These are phyloP conservation scores for Magnolia changhungtana DNA, from an alignment of 164 flowering plant genomes.

Conservation along the genomic window DNA sequence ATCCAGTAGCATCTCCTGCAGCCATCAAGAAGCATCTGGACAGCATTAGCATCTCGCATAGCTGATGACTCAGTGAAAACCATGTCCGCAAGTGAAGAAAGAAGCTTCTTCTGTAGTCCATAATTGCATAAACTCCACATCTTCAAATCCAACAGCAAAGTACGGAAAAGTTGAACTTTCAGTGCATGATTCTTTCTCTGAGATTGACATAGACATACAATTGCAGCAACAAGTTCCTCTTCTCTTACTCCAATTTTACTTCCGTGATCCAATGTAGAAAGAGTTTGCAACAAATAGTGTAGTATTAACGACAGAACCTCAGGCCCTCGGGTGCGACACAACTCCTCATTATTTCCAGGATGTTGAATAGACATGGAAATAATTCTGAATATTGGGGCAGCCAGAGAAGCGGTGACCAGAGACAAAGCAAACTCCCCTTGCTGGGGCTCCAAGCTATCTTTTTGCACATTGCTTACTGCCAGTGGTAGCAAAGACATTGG, in stretches of 20 bases:
- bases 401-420: constrained; percentile 63
- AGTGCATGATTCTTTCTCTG: constrained; percentile 71
- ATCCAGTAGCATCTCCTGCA: constrained; percentile 98
- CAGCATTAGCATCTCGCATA: constrained; percentile 95
- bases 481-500: constrained; percentile 95
- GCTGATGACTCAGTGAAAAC: constrained; percentile 90
- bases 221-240: constrained; percentile 93
- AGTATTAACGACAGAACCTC: constrained; percentile 81
- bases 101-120: constrained; percentile 93
- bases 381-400: constrained; percentile 85
- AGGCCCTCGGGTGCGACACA: constrained; percentile 78
- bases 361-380: constrained; percentile 78
- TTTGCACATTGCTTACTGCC: constrained; percentile 61
- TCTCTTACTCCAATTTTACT: constrained; percentile 66
- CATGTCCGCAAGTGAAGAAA: constrained; percentile 98
- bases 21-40: constrained; percentile 98
- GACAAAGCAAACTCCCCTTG: constrained; percentile 50
- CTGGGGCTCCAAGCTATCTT: constrained; percentile 67
- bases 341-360: constrained; percentile 87
- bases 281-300: constrained; percentile 62
- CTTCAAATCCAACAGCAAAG: constrained; percentile 80
- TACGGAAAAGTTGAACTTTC: constrained; percentile 87
- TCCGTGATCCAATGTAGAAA: constrained; percentile 63
- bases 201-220: constrained; percentile 88
- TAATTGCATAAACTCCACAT: constrained; percentile 97